Base-by-base conservation (phyloP, 139 green algal genomes). In the Picochlorum costavermella region DNA sequence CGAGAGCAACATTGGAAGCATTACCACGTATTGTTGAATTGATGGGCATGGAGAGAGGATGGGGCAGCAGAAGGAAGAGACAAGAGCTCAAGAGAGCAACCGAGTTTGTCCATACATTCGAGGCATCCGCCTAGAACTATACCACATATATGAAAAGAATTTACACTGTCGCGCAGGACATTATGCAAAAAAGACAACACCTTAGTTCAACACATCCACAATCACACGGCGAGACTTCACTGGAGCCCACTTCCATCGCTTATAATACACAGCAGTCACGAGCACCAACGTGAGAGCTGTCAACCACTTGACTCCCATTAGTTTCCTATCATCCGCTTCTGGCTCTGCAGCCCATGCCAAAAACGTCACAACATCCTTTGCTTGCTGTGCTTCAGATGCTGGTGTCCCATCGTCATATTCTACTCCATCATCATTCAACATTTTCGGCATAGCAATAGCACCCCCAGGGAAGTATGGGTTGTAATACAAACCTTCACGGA, bases 381-480 rank as follows among this genome's bases (percentile, higher is more conserved):
- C 88, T 72, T 95, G 88, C 86, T 98, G 94, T 5, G 83, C 84
- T 69, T 94, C 90, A n/a, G 83, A 94, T 46, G 89, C 84, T 16
- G 84, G 80, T 2, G 92, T 99, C 63, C 89, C 94, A 62, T 99
- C 94, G 50, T 99, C 94, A 64, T 99, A 99, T 81, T 99, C 94
- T 29, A 94, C 83, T 30, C 91, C 93, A 25, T 83, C 94, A 73
- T 99, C 94, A 33, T 84, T 89, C 25, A 99, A 82, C 94, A 98
- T 97, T 82, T 95, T 92, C 46, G 94, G 94, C 94, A 99, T 99
- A 64, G 94, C 94, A 62, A 99, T 99, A 62, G 92, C 89, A 44
- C 94, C 94, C 29, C 94, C 94, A 28, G 91, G 88, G 81, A 99
- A 99, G 85, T 99, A 99, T 12, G 94, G 94, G 84, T 99, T 99